Evolutionary conservation across 2,329 filamentous ascomycete genomes (phyloP).

Genomic region (Malbranchea cinnamomea): DNA sequence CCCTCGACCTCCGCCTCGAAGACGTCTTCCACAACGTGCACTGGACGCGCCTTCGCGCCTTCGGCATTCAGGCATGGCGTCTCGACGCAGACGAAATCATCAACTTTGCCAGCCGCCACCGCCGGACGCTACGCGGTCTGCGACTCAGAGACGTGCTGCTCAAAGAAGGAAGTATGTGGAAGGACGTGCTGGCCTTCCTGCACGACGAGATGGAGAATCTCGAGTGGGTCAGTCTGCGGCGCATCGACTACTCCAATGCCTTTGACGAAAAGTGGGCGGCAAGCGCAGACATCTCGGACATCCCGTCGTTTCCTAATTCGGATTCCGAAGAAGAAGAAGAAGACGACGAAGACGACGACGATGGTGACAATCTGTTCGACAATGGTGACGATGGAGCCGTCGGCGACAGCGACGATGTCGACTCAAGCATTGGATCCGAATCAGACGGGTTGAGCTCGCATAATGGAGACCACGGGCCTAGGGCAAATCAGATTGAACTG

Average conservation of each 20-base stretch:
- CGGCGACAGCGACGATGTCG: slow-evolving; percentile 3
- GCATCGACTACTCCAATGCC: slow-evolving; percentile 43
- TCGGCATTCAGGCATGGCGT: slow-evolving; percentile 52
- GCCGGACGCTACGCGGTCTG: slow-evolving; percentile 41
- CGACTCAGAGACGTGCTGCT: slow-evolving; percentile 46
- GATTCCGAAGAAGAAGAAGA: slow-evolving; percentile 11
- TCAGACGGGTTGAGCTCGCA: slow-evolving; percentile 11
- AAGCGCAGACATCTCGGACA: slow-evolving; percentile 12
- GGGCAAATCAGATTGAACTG: slow-evolving; percentile 11
- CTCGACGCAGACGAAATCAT: slow-evolving; percentile 47
- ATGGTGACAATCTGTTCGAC: slow-evolving; percentile 11
- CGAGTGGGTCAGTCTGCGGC: slow-evolving; percentile 47
- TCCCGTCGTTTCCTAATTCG: slow-evolving; percentile 11
- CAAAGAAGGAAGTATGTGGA: slow-evolving; percentile 45
- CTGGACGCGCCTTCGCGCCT: slow-evolving; percentile 46
- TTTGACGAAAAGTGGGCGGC: slow-evolving; percentile 30
- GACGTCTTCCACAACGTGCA: slow-evolving; percentile 47
- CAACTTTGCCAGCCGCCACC: slow-evolving; percentile 39
- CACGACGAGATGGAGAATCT: slow-evolving; percentile 41
- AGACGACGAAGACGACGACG: slow-evolving; percentile 10
- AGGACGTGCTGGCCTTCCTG: slow-evolving; percentile 42
- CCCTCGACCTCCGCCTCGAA: slow-evolving; percentile 43
- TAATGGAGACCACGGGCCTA: slow-evolving; percentile 11
- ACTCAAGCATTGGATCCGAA: slow-evolving; percentile 11
- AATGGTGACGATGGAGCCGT: slow-evolving; percentile 6